Base-by-base conservation (phyloP, 352 stramenopile genomes). In the Thraustotheca clavata region DNA sequence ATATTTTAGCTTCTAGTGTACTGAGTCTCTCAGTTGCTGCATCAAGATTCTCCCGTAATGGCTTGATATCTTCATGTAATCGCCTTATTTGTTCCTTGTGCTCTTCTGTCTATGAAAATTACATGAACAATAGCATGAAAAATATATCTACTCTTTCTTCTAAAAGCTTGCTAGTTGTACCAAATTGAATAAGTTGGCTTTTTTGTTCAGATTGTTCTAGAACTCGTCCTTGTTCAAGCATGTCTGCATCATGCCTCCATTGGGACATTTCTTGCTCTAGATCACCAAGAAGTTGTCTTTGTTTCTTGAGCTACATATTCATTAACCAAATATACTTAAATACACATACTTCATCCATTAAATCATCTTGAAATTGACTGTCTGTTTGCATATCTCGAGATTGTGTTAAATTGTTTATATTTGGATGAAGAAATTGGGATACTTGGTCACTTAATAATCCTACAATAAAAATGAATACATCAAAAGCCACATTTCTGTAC, bases 171-270 rank as follows among this genome's bases (percentile, higher is more conserved):
- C 74, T 70, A 24, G 71, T 87, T 5, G 85, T 75, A 11, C 85
- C 72, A 20, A 91, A 61, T 39, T 77, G 81, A 2, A 89, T 77
- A 49, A 91, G 76, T 35, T 92, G 77, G 0, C 74, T 78, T 62
- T 86, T 87, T 46, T 91, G 76, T 55, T 90, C 79, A 40, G 77
- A 77, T n/a, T 90, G 76, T 52, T 92, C 85, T 32, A 89, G 76
- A 18, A 74, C 75, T 6, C 79, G 77, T 33, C 71, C 73, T 67
- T 94, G 79, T 49, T 94, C 85, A 57, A 88, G 73, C 33, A 94
- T 69, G n/a, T 91, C 83, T 2, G 77, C 70, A 59, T 94, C 85
- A 66, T 92, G 85, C 49, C 80, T 77, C 11, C 81, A 72, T 18
- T 73, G 76, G 36, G 83, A 89, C 7, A 76, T 76, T 27, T 91